A percentile compares a stretch with the other conserved stretches of the same genome.
Evolutionary conservation across 352 stramenopile genomes (phyloP).

Genomic region (Phytophthora crassamura): DNA sequence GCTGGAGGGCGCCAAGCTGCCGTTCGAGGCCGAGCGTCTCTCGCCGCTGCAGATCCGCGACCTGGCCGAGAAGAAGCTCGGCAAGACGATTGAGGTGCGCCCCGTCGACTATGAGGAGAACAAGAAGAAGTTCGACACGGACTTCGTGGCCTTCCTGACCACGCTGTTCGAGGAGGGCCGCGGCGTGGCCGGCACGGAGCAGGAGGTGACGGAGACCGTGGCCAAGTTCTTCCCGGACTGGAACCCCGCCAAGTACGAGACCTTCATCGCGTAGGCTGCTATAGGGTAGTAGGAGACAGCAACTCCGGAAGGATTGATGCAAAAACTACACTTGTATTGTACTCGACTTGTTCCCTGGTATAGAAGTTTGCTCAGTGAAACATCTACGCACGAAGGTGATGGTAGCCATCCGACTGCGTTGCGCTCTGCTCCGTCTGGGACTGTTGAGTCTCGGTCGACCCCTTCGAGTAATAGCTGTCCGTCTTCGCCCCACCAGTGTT

Average conservation of each 20-base stretch:
- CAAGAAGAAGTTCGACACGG: slow-evolving; percentile 28
- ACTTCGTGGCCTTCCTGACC: slow-evolving; percentile 31
- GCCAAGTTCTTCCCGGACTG: too few species aligned
- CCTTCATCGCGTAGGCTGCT: slow-evolving; percentile 20
- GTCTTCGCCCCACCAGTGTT: not conserved
- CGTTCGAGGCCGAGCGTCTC: slow-evolving; percentile 27
- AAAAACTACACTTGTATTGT: not conserved
- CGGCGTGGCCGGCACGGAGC: slow-evolving; percentile 17
- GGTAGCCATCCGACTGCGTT: not conserved
- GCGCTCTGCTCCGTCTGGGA: not conserved
- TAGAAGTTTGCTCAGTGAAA: too few species aligned
- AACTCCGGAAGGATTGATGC: too few species aligned
- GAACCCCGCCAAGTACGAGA: slow-evolving; percentile 24
- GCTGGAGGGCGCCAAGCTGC: slow-evolving; percentile 19
- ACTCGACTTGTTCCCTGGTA: too few species aligned
- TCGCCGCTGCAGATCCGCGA: slow-evolving; percentile 25
- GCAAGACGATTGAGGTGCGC: slow-evolving; percentile 35
- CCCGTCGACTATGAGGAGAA: slow-evolving; percentile 27
- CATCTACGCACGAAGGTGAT: not conserved
- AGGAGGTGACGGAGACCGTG: slow-evolving; percentile 22
- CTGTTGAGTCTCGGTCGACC: not conserved
- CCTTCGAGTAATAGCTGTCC: not conserved
- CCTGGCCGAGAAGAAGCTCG: slow-evolving; percentile 29
- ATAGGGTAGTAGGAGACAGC: not conserved
- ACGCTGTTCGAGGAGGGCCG: slow-evolving; percentile 30